A percentile compares a stretch with the other conserved stretches of the same genome.
These are phyloP conservation scores for Asterophora parasitica DNA, from an alignment of 768 basidiomycete genomes.

Conservation along the genomic window DNA sequence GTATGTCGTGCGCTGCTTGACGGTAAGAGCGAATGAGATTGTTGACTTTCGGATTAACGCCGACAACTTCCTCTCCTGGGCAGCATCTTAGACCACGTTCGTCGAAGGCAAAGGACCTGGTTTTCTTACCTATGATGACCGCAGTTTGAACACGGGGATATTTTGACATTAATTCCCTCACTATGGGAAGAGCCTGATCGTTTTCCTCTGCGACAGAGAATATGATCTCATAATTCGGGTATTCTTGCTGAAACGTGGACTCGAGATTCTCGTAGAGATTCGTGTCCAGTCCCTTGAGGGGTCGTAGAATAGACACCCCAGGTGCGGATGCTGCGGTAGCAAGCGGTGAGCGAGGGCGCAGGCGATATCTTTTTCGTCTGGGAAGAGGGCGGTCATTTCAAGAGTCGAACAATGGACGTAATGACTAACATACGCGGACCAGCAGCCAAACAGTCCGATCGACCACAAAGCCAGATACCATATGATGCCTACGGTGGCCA, in stretches of 20 bases:
- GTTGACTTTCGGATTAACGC: slow-evolving; percentile 97
- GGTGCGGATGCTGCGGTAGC: slow-evolving; percentile 54
- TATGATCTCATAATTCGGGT: slow-evolving; percentile 87
- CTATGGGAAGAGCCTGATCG: slow-evolving; percentile 86
- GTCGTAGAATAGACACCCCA: slow-evolving; percentile 91
- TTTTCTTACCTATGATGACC: slow-evolving; percentile 66
- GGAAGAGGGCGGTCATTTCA: slow-evolving; percentile 1
- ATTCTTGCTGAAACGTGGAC: slow-evolving; percentile 88
- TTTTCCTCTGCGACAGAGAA: slow-evolving; percentile 85
- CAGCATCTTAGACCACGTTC: slow-evolving; percentile 1
- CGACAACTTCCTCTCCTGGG: slow-evolving; percentile 76
- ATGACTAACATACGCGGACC: slow-evolving; percentile 54
- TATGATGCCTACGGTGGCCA: slow-evolving; percentile 39
- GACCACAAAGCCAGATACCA: slow-evolving; percentile 67
- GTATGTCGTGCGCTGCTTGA: slow-evolving; percentile 77
- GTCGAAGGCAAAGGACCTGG: background rate
- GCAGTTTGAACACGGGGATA: slow-evolving; percentile 73
- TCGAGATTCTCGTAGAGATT: slow-evolving; percentile 97
- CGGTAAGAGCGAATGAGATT: slow-evolving; percentile 86
- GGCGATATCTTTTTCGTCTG: slow-evolving; percentile 75
- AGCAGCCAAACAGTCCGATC: slow-evolving; percentile 62
- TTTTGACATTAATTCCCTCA: slow-evolving; percentile 68
- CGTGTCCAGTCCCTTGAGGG: slow-evolving; percentile 90
- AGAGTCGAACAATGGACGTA: background rate
- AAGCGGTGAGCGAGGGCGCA: slow-evolving; percentile 58